These are phyloP conservation scores for Boletus huronensis DNA, from an alignment of 768 basidiomycete genomes.

Conservation along the genomic window DNA sequence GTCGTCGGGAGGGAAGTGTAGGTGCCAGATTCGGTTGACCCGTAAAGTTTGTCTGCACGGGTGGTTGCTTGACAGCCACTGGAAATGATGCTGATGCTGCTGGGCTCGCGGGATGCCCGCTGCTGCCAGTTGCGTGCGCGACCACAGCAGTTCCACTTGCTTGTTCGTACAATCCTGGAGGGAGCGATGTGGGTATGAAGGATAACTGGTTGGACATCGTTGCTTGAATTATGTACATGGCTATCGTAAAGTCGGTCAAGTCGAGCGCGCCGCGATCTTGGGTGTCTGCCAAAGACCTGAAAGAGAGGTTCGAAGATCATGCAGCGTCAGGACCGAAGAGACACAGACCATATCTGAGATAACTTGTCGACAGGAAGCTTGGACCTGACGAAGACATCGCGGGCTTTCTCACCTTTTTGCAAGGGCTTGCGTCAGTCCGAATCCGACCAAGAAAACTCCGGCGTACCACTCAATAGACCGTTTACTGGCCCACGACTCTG, in stretches of 20 bases:
- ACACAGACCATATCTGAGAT: constrained; percentile 83
- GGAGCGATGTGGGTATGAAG: constrained; percentile 68
- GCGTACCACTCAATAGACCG: constrained; percentile 74
- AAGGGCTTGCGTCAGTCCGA: background rate
- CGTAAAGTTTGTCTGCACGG: constrained; percentile 52
- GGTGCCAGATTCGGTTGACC: constrained; percentile 33
- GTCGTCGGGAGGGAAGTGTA: constrained; percentile 22
- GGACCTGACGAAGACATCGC: constrained; percentile 88
- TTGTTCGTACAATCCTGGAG: constrained; percentile 83
- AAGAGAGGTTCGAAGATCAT: background rate
- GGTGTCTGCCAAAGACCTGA: constrained; percentile 92
- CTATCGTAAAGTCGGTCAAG: constrained; percentile 87
- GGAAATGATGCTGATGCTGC: constrained; percentile 37
- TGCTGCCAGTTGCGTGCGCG: constrained; percentile 57
- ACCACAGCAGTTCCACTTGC: constrained; percentile 49
- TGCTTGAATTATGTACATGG: constrained; percentile 95
- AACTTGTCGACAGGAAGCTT: constrained; percentile 83
- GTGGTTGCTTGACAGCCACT: constrained; percentile 58
- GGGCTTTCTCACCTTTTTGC: constrained; percentile 70
- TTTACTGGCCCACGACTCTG: constrained; percentile 63
- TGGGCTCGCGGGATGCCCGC: constrained; percentile 61
- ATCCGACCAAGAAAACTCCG: background rate
- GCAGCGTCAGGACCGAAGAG: background rate
- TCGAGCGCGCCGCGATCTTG: constrained; percentile 89
- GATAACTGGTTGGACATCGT: constrained; percentile 76